Conservation (phyloP, 768 basidiomycete species). For the Psilocybe azurescens region DNA sequence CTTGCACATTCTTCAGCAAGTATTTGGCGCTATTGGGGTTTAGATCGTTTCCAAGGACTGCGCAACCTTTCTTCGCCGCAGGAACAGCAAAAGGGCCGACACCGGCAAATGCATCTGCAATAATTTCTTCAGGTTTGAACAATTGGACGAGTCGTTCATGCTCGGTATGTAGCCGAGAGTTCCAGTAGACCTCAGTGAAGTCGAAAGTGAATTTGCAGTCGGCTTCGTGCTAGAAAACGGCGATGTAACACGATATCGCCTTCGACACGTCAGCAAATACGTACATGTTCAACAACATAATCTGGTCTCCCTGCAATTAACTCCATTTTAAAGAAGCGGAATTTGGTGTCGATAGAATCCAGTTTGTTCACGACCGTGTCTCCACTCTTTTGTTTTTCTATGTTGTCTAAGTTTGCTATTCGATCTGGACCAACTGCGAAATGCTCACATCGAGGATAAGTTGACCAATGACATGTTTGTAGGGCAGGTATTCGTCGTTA, state of each 20-base stretch:
- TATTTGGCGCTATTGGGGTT: slow-evolving; percentile 90
- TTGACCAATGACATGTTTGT: slow-evolving; percentile 89
- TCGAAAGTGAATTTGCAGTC: slow-evolving; percentile 92
- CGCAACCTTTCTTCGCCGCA: slow-evolving; percentile 89
- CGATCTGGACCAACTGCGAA: slow-evolving; percentile 8
- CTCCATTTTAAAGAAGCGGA: slow-evolving; percentile 97
- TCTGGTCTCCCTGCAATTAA: slow-evolving; percentile 90
- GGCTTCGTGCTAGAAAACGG: slow-evolving; percentile 69
- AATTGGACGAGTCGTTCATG: slow-evolving; percentile 82
- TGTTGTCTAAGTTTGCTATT: neutral
- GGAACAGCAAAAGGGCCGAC: slow-evolving; percentile 97
- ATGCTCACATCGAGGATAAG: slow-evolving; percentile 84
- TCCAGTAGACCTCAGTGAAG: slow-evolving; percentile 97
- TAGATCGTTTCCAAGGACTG: slow-evolving; percentile 90
- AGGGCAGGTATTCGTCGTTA: slow-evolving; percentile 88
- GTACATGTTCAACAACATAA: slow-evolving; percentile 85
- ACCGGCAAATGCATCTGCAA: slow-evolving; percentile 96
- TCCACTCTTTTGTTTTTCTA: slow-evolving; percentile 87
- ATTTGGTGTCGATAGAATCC: slow-evolving; percentile 81
- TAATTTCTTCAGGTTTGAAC: slow-evolving; percentile 77
- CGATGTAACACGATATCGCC: neutral
- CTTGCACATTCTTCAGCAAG: slow-evolving; percentile 68
- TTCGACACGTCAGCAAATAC: slow-evolving; percentile 24
- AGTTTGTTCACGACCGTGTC: slow-evolving; percentile 99
- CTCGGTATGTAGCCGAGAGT: slow-evolving; percentile 91